Conservation (phyloP, 2,329 filamentous ascomycete species). For the Xylaria arbuscula region DNA sequence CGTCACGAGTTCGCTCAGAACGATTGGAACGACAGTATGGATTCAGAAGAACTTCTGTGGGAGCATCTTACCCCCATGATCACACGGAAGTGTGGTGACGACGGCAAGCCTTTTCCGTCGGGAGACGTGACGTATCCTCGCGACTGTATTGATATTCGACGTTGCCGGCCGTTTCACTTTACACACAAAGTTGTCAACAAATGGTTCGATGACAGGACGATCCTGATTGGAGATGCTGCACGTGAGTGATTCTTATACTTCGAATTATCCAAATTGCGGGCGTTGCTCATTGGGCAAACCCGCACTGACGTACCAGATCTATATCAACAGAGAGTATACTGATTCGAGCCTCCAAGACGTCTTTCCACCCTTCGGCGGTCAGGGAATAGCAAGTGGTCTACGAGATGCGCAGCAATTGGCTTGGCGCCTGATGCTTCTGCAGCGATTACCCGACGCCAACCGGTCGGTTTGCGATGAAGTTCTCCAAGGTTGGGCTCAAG, state of each 20-base stretch:
- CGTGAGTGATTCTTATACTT: slow-evolving; percentile 46
- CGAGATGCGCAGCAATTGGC: slow-evolving; percentile 51
- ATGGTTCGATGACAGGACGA: slow-evolving; percentile 56
- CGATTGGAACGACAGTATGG: slow-evolving; percentile 47
- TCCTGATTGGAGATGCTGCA: slow-evolving; percentile 61
- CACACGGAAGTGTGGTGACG: slow-evolving; percentile 49
- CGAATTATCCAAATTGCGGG: background rate
- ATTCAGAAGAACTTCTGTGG: slow-evolving; percentile 50
- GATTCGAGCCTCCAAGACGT: slow-evolving; percentile 45
- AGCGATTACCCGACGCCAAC: slow-evolving; percentile 28
- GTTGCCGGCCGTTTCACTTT: slow-evolving; percentile 60
- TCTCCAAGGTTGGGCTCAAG: slow-evolving; percentile 40
- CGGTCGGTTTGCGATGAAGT: slow-evolving; percentile 27
- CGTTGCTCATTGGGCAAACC: background rate
- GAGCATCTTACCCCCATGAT: slow-evolving; percentile 47
- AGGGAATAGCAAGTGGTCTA: slow-evolving; percentile 53
- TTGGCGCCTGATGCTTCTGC: slow-evolving; percentile 50
- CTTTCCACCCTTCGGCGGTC: slow-evolving; percentile 60
- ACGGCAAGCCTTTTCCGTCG: slow-evolving; percentile 30
- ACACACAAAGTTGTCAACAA: slow-evolving; percentile 58
- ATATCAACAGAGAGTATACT: background rate
- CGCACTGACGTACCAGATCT: background rate
- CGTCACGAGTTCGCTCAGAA: slow-evolving; percentile 54
- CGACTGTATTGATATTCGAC: slow-evolving; percentile 59
- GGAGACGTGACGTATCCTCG: slow-evolving; percentile 53